These are phyloP conservation scores for Cercospora berteroae DNA, from an alignment of 2,329 filamentous ascomycete genomes.

Conservation along the genomic window DNA sequence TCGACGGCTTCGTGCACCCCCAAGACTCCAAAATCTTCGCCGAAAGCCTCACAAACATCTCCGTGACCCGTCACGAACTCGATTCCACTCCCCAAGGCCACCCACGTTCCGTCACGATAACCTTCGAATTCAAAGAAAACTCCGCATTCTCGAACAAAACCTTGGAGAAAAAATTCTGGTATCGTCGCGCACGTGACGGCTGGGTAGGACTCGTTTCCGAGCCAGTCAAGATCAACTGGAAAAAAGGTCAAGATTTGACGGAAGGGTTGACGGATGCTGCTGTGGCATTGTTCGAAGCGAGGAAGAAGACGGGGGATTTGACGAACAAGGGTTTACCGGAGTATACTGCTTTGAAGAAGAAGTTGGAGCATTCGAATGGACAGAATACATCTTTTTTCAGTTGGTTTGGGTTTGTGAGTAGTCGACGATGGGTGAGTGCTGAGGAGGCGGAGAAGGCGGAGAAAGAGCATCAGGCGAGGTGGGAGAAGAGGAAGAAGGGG, in stretches of 20 bases:
- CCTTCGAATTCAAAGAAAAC: constrained; percentile 77
- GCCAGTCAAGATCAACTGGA: constrained; percentile 83
- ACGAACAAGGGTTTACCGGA: constrained; percentile 50
- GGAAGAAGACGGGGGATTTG: constrained; percentile 49
- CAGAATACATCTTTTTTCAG: constrained; percentile 73
- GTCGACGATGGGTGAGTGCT: constrained; percentile 65
- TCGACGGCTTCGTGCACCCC: constrained; percentile 85
- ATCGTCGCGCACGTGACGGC: constrained; percentile 65
- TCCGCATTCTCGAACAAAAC: constrained; percentile 74
- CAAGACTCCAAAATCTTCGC: constrained; percentile 73
- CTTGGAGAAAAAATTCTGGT: constrained; percentile 91
- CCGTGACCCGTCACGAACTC: constrained; percentile 78
- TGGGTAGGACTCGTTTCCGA: constrained; percentile 81
- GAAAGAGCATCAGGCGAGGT: constrained; percentile 60
- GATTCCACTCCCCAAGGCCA: constrained; percentile 58
- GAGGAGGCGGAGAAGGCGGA: constrained; percentile 66
- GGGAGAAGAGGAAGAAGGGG: constrained; percentile 45
- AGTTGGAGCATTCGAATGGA: constrained; percentile 47
- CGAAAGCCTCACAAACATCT: constrained; percentile 64
- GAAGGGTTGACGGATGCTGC: constrained; percentile 74
- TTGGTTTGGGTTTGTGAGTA: constrained; percentile 73
- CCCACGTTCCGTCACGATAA: constrained; percentile 75
- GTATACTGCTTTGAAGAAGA: constrained; percentile 55
- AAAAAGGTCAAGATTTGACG: constrained; percentile 75
- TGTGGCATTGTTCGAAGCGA: constrained; percentile 65